phyloP scores from a whole-genome alignment of 345 rosid genomes.

The Eucalyptus coolabah region DNA sequence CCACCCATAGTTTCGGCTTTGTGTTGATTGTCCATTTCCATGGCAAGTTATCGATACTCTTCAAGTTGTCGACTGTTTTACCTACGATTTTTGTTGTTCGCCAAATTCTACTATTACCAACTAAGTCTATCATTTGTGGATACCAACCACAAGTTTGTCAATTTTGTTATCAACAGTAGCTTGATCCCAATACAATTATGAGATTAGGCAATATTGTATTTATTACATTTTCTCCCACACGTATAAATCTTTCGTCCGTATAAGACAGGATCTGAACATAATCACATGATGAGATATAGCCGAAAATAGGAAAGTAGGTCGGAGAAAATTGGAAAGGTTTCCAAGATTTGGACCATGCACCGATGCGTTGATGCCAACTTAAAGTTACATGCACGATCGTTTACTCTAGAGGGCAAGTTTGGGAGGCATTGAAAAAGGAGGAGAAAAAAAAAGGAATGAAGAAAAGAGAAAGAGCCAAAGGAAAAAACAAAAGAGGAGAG shows the following conservation, averaged over 20 bases:
- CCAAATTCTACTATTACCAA: neutral
- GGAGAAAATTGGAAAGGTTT: too few species aligned
- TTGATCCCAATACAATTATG: neutral
- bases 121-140: neutral
- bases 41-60: neutral
- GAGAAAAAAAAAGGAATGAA: too few species aligned
- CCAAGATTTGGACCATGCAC: neutral
- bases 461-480: neutral
- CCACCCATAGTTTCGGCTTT: neutral
- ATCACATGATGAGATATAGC: neutral
- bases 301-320: neutral
- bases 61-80: neutral
- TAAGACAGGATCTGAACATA: neutral
- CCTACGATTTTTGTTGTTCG: fast-evolving
- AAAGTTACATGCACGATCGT: neutral
- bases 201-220: neutral
- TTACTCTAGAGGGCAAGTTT: neutral
- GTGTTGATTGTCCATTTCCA: neutral
- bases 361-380: neutral
- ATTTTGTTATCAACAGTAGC: neutral
- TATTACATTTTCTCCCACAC: neutral
- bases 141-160: neutral
- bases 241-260: too few species aligned
- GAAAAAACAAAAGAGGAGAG: neutral
- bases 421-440: neutral